A percentile compares a stretch with the other conserved stretches of the same genome.
These are phyloP conservation scores for Parascedosporium putredinis DNA, from an alignment of 2,329 filamentous ascomycete species.

Conservation along the genomic window DNA sequence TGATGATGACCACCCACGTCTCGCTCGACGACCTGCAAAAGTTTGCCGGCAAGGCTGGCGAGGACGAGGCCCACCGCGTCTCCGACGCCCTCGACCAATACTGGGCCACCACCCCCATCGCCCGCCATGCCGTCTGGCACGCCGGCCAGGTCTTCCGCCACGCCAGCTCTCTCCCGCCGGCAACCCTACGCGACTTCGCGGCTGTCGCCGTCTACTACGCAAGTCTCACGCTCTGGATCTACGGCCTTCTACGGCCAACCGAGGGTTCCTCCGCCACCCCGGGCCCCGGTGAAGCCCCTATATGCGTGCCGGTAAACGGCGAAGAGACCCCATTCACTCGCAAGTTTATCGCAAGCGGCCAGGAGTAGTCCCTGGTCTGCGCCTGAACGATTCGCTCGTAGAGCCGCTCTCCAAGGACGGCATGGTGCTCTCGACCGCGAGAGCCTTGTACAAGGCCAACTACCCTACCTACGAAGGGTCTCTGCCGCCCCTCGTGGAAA, in stretches of 20 bases:
- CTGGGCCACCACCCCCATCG: constrained; percentile 45
- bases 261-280: constrained; percentile 41
- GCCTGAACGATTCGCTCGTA: constrained; percentile 19
- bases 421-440: constrained; percentile 46
- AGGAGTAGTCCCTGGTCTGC: neutral
- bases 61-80: constrained; percentile 51
- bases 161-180: constrained; percentile 42
- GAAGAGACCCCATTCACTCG: constrained; percentile 1
- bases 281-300: constrained; percentile 38
- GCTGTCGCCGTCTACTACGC: constrained; percentile 62
- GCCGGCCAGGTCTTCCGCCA: constrained; percentile 56
- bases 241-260: constrained; percentile 54
- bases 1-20: constrained; percentile 54
- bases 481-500: constrained; percentile 54
- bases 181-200: constrained; percentile 53
- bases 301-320: constrained; percentile 17
- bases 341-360: neutral
- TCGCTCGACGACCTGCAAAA: constrained; percentile 56
- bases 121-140: constrained; percentile 54
- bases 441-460: constrained; percentile 45
- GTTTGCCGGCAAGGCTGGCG: constrained; percentile 57
- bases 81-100: constrained; percentile 44
- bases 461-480: constrained; percentile 31
- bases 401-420: constrained; percentile 43
- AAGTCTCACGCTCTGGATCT: constrained; percentile 57